These are phyloP conservation scores for Paramecium primaurelia DNA, from an alignment of 73 alveolate species.

Conservation along the genomic window DNA sequence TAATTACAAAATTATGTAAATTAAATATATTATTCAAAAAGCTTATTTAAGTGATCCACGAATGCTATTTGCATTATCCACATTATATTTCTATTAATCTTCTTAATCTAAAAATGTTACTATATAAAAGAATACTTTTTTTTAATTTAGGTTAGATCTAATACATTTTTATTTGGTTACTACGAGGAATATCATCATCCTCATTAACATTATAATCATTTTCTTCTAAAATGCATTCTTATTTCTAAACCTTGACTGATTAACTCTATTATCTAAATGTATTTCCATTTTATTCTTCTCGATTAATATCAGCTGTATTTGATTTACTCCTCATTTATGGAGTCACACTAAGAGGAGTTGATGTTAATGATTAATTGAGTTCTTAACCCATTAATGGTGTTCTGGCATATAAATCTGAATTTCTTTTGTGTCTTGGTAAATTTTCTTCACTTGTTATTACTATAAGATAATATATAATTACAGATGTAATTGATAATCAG, in stretches of 20 bases:
- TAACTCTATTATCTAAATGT: neutral
- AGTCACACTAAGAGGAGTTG: slow-evolving; percentile 23
- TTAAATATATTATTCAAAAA: neutral
- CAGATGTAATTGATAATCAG: neutral
- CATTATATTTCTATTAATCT: neutral
- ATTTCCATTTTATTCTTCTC: neutral
- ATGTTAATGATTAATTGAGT: slow-evolving; percentile 3
- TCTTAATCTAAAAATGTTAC: neutral
- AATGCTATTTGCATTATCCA: neutral
- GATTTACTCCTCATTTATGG: slow-evolving; percentile 39
- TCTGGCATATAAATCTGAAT: neutral
- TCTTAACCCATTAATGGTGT: slow-evolving; percentile 41
- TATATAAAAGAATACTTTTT: neutral
- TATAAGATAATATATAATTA: neutral
- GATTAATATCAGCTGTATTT: neutral
- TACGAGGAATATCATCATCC: slow-evolving; percentile 12
- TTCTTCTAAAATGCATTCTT: neutral
- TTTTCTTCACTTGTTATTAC: neutral
- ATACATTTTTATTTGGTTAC: neutral
- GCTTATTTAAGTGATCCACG: slow-evolving; percentile 28
- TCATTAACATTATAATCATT: slow-evolving; percentile 4
- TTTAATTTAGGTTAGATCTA: slow-evolving; percentile 31
- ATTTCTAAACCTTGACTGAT: neutral
- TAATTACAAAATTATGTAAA: neutral
- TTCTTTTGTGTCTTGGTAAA: slow-evolving; percentile 8